Evolutionary conservation across 192 early-diverging fungal species (phyloP), one percentile per base, ranked within the genome.

Genomic region (Umbelopsis isabellina): DNA sequence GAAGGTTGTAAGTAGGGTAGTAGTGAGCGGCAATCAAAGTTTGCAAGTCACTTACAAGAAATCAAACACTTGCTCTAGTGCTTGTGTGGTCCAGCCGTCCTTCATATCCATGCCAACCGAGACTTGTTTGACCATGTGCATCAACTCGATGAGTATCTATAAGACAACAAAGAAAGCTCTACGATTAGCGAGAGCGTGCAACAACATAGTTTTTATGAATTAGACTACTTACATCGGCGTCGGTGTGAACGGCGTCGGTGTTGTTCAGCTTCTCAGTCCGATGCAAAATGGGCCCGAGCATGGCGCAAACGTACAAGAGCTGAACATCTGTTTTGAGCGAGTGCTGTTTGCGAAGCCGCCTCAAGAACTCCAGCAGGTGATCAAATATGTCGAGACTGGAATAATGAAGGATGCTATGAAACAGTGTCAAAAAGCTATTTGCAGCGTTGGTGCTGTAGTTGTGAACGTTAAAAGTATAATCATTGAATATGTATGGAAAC

Each of bases 371-470:
- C 52, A 87, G 68, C 21, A 90, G 75, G 5, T 84, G 66, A 27
- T 72, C 65, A 46, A 92, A 84, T 3, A 85, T 83, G 66, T 88
- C 92, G 18, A 85, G 78, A 22, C 89, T 90, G 25, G 90, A 90
- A 69, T 93, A 93, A 66, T 93, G 91, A 25, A 89, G 69, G 12
- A 92, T 82, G 37, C 89, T 86, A 73, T 93, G 92, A 65, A 91
- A 84, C 65, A 93, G 79, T 0, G 90, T 88, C 58, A 93, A 68
- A 64, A 90, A 90, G 6, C 84, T 87, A 72, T 93, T 93, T 50
- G 92, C 87, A 10, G 81, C 75, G 67, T 92, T 93, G 72, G 83
- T 84, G 65, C 81, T 80, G 30, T 79, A 82, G 51, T 86, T 90
- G 67, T 80, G 74, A 41, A 90, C 83, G 67, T 91, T 92, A 71